These are phyloP conservation scores for Phytomonas sp. DNA, from an alignment of 208 protist genomes.

Conservation along the genomic window DNA sequence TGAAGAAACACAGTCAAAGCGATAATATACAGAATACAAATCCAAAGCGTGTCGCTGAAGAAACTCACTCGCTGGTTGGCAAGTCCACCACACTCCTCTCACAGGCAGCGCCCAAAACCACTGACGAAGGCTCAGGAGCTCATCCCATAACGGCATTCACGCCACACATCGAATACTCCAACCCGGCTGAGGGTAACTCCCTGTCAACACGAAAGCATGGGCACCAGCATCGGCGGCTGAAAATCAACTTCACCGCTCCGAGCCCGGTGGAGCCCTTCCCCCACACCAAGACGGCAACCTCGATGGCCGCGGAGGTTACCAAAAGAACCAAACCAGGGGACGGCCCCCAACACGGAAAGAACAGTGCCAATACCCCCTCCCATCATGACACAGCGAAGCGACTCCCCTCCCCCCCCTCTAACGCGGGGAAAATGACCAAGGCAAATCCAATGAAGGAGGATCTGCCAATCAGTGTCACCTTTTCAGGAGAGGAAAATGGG, in stretches of 20 bases:
- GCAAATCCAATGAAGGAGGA: too few species aligned
- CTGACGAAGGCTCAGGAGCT: background rate
- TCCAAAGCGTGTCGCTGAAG: background rate
- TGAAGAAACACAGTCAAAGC: conserved; percentile 4
- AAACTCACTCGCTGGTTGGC: background rate
- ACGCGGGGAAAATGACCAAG: background rate
- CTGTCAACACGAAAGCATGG: background rate
- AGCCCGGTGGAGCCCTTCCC: background rate
- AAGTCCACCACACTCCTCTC: too few species aligned
- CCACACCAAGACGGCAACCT: background rate
- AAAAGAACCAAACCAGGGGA: background rate
- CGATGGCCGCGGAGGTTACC: background rate
- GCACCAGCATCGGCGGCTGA: background rate
- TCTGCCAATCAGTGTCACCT: too few species aligned
- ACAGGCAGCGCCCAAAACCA: background rate
- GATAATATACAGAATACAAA: background rate
- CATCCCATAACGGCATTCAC: background rate
- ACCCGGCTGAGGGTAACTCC: background rate
- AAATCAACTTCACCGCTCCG: background rate
- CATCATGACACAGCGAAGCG: background rate
- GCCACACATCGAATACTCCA: background rate
- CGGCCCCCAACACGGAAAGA: background rate
- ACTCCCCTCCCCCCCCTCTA: background rate
- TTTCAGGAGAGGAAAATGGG: too few species aligned
- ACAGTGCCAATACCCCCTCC: background rate